These are phyloP conservation scores for Ophiostoma sp. DNA, from an alignment of 2,329 filamentous ascomycete genomes.

Conservation along the genomic window DNA sequence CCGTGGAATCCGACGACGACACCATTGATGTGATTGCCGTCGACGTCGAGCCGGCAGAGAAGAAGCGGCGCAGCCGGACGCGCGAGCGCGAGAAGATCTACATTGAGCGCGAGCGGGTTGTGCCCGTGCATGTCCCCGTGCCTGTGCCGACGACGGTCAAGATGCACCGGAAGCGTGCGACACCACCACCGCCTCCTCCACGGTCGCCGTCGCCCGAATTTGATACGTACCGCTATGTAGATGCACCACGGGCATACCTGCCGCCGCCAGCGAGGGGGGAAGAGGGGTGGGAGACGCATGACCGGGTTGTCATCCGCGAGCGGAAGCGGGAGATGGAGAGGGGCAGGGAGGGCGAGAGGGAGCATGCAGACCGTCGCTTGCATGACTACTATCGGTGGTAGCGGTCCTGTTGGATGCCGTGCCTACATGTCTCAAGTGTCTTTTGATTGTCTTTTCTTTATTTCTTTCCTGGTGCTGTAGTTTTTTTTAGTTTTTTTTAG, in stretches of 20 bases:
- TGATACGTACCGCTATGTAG: neutral
- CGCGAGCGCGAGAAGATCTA: slow-evolving; percentile 34
- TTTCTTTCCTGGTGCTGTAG: no score
- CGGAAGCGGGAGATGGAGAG: neutral
- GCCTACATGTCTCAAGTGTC: no score
- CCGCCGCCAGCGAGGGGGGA: neutral
- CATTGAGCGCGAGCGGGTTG: slow-evolving; percentile 40
- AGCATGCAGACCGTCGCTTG: neutral
- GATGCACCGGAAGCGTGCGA: neutral
- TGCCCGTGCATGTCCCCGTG: slow-evolving; percentile 35
- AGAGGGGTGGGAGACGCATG: neutral
- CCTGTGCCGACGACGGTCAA: neutral
- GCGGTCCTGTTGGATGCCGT: no score
- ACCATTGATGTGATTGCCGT: slow-evolving; percentile 42
- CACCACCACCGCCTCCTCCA: neutral
- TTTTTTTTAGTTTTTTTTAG: no score
- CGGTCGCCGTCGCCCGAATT: neutral
- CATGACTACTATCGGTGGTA: neutral
- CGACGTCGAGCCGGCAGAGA: slow-evolving; percentile 36
- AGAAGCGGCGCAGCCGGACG: slow-evolving; percentile 20
- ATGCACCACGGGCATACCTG: neutral
- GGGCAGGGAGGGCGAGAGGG: neutral
- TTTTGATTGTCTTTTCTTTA: neutral
- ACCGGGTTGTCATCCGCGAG: neutral
- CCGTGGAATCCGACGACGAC: slow-evolving; percentile 32